phyloP scores from a whole-genome alignment of 768 basidiomycete species.

The Imleria badia region DNA sequence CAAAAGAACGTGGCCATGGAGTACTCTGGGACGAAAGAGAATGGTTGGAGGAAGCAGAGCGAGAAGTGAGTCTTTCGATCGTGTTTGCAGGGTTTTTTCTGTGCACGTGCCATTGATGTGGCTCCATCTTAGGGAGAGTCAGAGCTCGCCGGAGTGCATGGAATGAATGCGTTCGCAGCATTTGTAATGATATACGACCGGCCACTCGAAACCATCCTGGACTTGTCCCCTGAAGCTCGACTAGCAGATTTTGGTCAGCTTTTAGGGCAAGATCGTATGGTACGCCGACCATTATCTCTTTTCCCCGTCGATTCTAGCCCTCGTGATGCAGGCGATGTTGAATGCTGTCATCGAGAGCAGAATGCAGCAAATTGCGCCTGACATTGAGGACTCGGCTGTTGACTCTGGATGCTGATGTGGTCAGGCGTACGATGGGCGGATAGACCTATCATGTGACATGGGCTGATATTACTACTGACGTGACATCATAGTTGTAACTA shows the following conservation, averaged over 20 bases:
- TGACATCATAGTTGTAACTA: constrained; percentile 28
- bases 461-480: constrained; percentile 30
- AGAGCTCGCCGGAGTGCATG: constrained; percentile 51
- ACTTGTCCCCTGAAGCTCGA: constrained; percentile 48
- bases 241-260: constrained; percentile 43
- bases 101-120: constrained; percentile 15
- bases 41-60: constrained; percentile 61
- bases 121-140: constrained; percentile 52
- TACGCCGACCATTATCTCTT: constrained; percentile 34
- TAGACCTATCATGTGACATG: constrained; percentile 8
- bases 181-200: constrained; percentile 59
- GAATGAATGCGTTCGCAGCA: constrained; percentile 73
- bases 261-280: constrained; percentile 53
- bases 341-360: constrained; percentile 39
- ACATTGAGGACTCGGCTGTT: constrained; percentile 9
- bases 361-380: constrained; percentile 27
- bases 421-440: constrained; percentile 4
- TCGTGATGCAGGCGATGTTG: constrained; percentile 30
- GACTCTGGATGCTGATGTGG: constrained; percentile 14
- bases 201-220: constrained; percentile 54
- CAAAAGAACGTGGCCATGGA: constrained; percentile 37
- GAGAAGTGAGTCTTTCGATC: constrained; percentile 42
- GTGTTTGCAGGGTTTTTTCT: constrained; percentile 5
- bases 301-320: constrained; percentile 6
- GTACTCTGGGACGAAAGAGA: constrained; percentile 56